These are phyloP conservation scores for Dioscorea dumetorum DNA, from an alignment of 106 monocot species.

Conservation along the genomic window DNA sequence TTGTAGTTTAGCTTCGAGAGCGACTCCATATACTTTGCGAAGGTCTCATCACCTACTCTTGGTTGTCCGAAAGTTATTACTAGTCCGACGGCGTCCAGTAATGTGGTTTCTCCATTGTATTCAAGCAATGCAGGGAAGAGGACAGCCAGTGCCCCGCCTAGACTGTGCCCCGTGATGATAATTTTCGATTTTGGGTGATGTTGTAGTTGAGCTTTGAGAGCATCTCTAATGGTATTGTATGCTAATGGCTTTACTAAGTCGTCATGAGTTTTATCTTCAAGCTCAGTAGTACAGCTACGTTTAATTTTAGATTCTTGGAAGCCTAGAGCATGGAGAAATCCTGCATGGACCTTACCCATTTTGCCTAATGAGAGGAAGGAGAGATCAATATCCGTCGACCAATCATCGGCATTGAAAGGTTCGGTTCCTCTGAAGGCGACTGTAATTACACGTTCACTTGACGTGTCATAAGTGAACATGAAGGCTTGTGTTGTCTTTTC, in stretches of 20 bases:
- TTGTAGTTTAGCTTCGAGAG: constrained; percentile 11
- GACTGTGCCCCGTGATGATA: constrained; percentile 39
- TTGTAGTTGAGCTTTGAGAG: constrained; percentile 9
- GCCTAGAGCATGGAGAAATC: constrained; percentile 57
- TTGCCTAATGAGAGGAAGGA: constrained; percentile 31
- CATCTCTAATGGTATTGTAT: constrained; percentile 33
- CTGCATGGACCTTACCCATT: constrained; percentile 29
- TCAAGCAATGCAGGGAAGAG: constrained; percentile 33
- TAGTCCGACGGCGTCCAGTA: constrained; percentile 14
- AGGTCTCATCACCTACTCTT: constrained; percentile 29
- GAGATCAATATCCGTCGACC: constrained; percentile 54
- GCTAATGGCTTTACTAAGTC: constrained; percentile 11
- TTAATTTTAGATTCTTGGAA: constrained; percentile 21
- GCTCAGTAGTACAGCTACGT: constrained; percentile 19
- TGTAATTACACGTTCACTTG: constrained; percentile 17
- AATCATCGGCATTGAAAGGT: constrained; percentile 45
- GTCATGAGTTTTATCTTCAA: neutral
- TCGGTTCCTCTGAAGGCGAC: constrained; percentile 53
- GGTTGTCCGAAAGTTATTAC: constrained; percentile 54
- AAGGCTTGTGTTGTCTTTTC: constrained; percentile 40
- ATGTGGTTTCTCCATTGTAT: constrained; percentile 8
- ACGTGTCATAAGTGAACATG: constrained; percentile 34
- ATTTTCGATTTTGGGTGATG: constrained; percentile 26
- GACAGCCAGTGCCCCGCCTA: constrained; percentile 39
- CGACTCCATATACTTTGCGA: constrained; percentile 11